Base-by-base conservation (phyloP, 331 rosid genomes). In the Phaseolus coccineus region DNA sequence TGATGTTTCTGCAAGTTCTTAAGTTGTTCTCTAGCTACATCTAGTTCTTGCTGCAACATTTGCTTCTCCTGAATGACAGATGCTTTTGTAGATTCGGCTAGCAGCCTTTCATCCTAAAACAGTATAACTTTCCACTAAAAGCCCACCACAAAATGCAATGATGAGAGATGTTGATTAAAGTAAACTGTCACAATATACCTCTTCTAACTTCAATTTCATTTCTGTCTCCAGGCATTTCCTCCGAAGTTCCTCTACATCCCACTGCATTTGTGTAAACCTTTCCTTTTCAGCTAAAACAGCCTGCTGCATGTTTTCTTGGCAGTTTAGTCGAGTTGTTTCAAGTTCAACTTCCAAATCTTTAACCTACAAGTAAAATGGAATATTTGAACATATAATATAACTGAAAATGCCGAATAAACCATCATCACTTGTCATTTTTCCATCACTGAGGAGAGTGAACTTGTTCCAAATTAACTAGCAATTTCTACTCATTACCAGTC, bases 271-370 rank as follows among this genome's bases (percentile, higher is more conserved):
- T 27, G 94, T 89, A 82, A 90, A 83, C 64, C 87, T 91, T 77
- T 92, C 97, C 87, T 76, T 89, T 89, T 89, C 96, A 8, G 84
- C 83, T 67, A 89, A 85, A 84, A 87, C 88, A 56, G 97, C 79
- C 69, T 89, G 98, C 86, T 91, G 89, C 90, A 92, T 81, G 83
- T 85, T 94, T 82, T 89, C 95, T 84, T 74, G 87, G 82, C 97
- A 87, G 81, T 84, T 86, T 81, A 88, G 66, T 62, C 77, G 86
- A 51, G 97, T 92, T 76, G 93, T 90, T 85, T 94, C 96, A 85
- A 94, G 97, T 79, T 94, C 97, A 81, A 86, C 89, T 92, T 94
- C 97, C 88, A 92, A 84, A 91, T 94, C 96, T 85, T 91, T 90
- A 77, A 90, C 97, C 97, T 92, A 39, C 76, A 80, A 73, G 47